Base-by-base conservation (phyloP, 2,329 filamentous ascomycete species). In the Clonostachys solani region DNA sequence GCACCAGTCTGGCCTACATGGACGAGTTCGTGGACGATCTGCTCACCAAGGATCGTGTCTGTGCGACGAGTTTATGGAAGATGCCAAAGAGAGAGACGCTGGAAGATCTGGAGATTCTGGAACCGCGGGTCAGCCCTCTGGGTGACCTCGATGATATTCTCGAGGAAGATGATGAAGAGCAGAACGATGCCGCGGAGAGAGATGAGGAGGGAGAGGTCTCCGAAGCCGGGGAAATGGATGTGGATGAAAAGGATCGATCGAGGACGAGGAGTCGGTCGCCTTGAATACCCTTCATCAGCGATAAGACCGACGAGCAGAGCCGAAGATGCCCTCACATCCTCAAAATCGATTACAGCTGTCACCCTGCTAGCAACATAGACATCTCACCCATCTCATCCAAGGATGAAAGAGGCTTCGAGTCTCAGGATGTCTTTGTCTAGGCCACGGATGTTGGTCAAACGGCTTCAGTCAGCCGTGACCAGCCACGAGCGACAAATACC, bases 1-100 rank as follows among this genome's bases (percentile, higher is more conserved):
- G 88, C 2, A 92, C 88, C 52, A 76, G 72, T 12, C 65, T 99
- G 56, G 94, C 89, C 4, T 87, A 81, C 59, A 75, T 99, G 67
- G 94, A 99, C 66, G 86, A 92, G 57, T 97, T 99, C 64, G 83
- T 97, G 47, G 94, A 99, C 64, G 91, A 96, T 51, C 69, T 99
- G 54, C 73, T 99, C 52, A 87, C 81, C 0, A 95, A 95, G 68
- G 89, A 95, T 48, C 79, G 94, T 45, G 86, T 96, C 0, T 97
- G 92, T 62, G 92, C 85, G 36, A 97, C 94, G 4, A 95, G 86
- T 60, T 63, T 99, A 56, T 95, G 90, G 84, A 95, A 96, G 71
- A 79, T 99, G 76, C 89, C 92, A 5, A 83, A 83, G 50, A 77
- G 94, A 56, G 83, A 87, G 54, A 78, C 89, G 45, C 64, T 99